Conservation (phyloP, 371 early-diverging fungal genomes). For the Mucor plumbeus region DNA sequence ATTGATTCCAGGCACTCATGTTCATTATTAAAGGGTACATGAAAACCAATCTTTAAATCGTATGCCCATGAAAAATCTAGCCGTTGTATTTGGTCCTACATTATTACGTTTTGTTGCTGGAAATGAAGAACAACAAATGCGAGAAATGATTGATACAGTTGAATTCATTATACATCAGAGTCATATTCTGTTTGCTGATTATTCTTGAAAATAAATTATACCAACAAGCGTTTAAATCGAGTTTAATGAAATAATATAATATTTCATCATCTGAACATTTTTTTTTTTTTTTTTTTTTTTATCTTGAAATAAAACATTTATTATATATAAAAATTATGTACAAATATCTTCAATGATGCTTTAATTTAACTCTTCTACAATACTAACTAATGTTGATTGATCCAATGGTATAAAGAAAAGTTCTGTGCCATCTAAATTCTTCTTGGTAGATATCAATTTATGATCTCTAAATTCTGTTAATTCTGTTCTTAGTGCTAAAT, state of each 20-base stretch:
- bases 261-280: too few species aligned
- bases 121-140: conserved; percentile 30
- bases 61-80: conserved; percentile 88
- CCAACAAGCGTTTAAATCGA: too few species aligned
- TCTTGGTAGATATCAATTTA: conserved; percentile 74
- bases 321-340: conserved; percentile 4
- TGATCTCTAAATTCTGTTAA: conserved; percentile 94
- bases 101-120: conserved; percentile 60
- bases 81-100: conserved; percentile 94
- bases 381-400: conserved; percentile 57
- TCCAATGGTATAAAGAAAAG: conserved; percentile 83
- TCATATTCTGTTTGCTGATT: conserved; percentile 31
- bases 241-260: too few species aligned
- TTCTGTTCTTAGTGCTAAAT: conserved; percentile 81
- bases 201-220: conserved; percentile 9
- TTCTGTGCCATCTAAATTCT: conserved; percentile 78
- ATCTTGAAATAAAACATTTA: not conserved
- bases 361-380: conserved; percentile 63
- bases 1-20: not conserved
- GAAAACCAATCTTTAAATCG: conserved; percentile 64
- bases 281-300: too few species aligned
- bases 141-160: conserved; percentile 27
- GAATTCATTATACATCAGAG: conserved; percentile 30
- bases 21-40: conserved; percentile 49
- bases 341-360: not conserved